phyloP scores from a whole-genome alignment of 1,284 basidiomycete genomes.

The Anthracocystis panici-leucophaei region DNA sequence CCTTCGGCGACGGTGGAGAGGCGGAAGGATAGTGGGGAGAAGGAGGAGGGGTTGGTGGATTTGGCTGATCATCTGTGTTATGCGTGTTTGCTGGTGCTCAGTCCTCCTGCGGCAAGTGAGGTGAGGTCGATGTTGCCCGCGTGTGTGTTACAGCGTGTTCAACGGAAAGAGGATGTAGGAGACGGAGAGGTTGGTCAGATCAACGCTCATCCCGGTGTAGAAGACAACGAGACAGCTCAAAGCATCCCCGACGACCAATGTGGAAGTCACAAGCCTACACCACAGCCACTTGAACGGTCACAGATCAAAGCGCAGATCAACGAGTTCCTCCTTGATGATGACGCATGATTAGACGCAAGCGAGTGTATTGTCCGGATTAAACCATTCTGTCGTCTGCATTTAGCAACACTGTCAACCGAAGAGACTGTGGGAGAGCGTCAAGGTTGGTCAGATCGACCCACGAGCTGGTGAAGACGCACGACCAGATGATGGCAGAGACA shows the following conservation, averaged over 20 bases:
- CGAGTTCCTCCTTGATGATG: too few relatives aligned
- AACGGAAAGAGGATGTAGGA: too few relatives aligned
- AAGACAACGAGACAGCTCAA: too few relatives aligned
- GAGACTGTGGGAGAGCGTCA: too few relatives aligned
- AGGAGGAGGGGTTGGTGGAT: conserved; percentile 13
- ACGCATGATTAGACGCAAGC: too few relatives aligned
- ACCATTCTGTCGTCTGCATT: too few relatives aligned
- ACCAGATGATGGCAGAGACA: conserved; percentile 3
- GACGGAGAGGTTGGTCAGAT: neutral
- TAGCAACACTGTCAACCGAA: too few relatives aligned
- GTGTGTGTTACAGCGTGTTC: conserved; percentile 20
- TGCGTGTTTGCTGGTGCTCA: conserved; percentile 31
- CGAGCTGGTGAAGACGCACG: neutral
- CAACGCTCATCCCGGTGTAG: neutral
- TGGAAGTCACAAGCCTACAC: too few relatives aligned
- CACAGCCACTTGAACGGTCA: too few relatives aligned
- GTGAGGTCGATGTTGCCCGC: conserved; percentile 18
- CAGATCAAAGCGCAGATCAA: too few relatives aligned
- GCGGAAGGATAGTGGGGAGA: neutral
- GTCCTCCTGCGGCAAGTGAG: conserved; percentile 1
- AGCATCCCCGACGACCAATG: too few relatives aligned
- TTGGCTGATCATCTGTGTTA: conserved; percentile 38
- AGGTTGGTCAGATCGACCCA: neutral
- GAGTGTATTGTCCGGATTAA: too few relatives aligned
- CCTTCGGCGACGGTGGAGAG: conserved; percentile 2